Conservation (phyloP, 2,329 filamentous ascomycete species). For the Apiospora pterosperma region DNA sequence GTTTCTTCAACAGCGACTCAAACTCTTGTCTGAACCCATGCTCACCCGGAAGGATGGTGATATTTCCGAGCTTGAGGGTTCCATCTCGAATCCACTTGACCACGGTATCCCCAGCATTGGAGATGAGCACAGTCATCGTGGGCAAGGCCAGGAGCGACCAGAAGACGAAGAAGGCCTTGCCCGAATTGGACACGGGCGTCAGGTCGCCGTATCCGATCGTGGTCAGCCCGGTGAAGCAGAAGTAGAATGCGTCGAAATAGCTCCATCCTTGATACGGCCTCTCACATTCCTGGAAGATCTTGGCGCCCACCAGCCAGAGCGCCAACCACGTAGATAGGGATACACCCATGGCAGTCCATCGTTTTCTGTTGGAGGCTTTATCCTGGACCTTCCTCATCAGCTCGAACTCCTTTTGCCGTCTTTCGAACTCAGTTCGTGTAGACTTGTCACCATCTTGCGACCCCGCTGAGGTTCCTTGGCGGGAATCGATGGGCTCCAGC, state of each 20-base stretch:
- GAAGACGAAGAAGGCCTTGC: conserved; percentile 86
- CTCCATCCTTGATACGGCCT: conserved; percentile 55
- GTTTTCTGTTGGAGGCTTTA: conserved; percentile 59
- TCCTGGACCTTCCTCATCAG: conserved; percentile 80
- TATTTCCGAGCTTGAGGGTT: conserved; percentile 53
- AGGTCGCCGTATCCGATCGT: conserved; percentile 88
- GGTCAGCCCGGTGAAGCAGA: conserved; percentile 76
- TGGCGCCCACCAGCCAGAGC: conserved; percentile 78
- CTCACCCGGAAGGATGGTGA: conserved; percentile 60
- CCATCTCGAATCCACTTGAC: conserved; percentile 58
- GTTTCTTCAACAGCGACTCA: conserved; percentile 37
- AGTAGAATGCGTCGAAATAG: conserved; percentile 83
- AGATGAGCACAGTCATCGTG: conserved; percentile 83
- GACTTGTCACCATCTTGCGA: background rate
- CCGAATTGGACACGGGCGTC: conserved; percentile 71
- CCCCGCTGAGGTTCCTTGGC: background rate
- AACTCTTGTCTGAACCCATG: conserved; percentile 42
- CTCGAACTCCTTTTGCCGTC: conserved; percentile 68
- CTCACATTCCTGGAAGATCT: conserved; percentile 63
- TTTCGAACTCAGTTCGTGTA: conserved; percentile 46
- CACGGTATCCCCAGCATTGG: conserved; percentile 80
- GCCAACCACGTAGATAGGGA: conserved; percentile 67
- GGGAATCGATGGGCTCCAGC: conserved; percentile 44
- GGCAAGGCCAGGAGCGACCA: conserved; percentile 86
- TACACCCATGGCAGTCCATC: conserved; percentile 69